Evolutionary conservation across 805 yeast genomes (phyloP), one percentile per base, ranked within the genome.

Genomic region (Myxozyma nipponensis): DNA sequence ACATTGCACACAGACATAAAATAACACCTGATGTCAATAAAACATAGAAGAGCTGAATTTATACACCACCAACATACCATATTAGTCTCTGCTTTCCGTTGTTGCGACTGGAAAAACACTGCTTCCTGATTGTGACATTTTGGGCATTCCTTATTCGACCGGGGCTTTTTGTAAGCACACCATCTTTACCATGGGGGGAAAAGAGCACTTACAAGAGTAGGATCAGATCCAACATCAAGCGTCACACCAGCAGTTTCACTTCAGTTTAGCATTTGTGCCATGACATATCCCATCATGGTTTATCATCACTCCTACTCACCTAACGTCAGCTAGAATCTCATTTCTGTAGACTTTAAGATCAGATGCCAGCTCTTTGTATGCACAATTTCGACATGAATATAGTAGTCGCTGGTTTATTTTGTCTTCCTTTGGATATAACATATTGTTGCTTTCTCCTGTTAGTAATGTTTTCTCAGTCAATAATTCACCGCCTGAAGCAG

Each of bases 391-490:
- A 71, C 98, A 93, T 52, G 95, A 90, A 67, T 86, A 93, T 52
- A 91, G 73, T 55, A 93, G 72, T 58, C 88, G 69, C 65, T 79
- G 81, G 59, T 77, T 69, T 51, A 83, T 87, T 64, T 84, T 86
- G 67, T 93, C 98, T 73, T 93, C 98, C 60, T 87, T 81, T 19
- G 98, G 98, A 68, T 93, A 93, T 71, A 93, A 78, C 98, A 93
- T 93, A 68, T 93, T 93, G 77, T 93, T 93, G 79, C 52, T n/a
- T n/a, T n/a, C n/a, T n/a, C n/a, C n/a, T n/a, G n/a, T n/a, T 45
- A 26, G 15, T 24, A 3, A 32, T 23, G 18, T 19, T 21, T 17
- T 17, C n/a, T 17, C 21, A 3, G n/a, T 51, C 13, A 25, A 15
- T 13, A 42, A 6, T 17, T 15, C 21, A 6, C 18, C 32, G n/a